Evolutionary conservation across 164 flowering plant species (phyloP), one percentile per base, ranked within the genome.

Genomic region (Macadamia tetraphylla): DNA sequence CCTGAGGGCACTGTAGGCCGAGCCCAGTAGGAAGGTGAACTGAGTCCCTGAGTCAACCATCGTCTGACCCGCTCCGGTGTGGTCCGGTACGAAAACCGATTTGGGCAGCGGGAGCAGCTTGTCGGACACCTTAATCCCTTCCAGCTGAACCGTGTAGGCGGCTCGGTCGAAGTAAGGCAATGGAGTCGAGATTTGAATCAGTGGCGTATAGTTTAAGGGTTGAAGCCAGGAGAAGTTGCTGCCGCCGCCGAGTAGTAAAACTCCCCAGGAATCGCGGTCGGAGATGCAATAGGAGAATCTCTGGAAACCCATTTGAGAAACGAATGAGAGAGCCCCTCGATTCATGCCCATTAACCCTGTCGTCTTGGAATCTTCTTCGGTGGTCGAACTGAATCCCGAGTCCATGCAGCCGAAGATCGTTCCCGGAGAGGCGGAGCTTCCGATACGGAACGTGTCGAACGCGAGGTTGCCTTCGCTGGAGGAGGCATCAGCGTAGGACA

Each of bases 11-110:
- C 78, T 75, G 76, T 89, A 90, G 64, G 75, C 98, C 64, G 86
- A 84, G 3, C 95, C 94, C 23, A 93, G 82, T 1, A 90, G 71
- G 75, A 84, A 90, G 0, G 90, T 89, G 78, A 89, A 91, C 74
- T 91, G 95, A 6, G 93, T 85, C 0, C 97, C 97, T 51, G 97
- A 89, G 67, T 91, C 97, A 0, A 91, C 81, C 95, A 91, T 91
- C 6, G 97, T 89, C 68, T 91, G 97, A 51, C 97, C 97, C 18
- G 97, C 97, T 6, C 97, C 97, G 30, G 91, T 89, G 60, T 89
- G 95, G 70, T 91, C 97, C 56, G 97, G 97, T 42, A 61, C 81
- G 57, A 83, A 82, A 1, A 81, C 76, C n/a, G 89, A 81, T 60
- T 85, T 83, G 8, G 89, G 85, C 14, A 91, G 62, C 42, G 83